Base-by-base conservation (phyloP, 768 basidiomycete species). In the Amanita exitialis region DNA sequence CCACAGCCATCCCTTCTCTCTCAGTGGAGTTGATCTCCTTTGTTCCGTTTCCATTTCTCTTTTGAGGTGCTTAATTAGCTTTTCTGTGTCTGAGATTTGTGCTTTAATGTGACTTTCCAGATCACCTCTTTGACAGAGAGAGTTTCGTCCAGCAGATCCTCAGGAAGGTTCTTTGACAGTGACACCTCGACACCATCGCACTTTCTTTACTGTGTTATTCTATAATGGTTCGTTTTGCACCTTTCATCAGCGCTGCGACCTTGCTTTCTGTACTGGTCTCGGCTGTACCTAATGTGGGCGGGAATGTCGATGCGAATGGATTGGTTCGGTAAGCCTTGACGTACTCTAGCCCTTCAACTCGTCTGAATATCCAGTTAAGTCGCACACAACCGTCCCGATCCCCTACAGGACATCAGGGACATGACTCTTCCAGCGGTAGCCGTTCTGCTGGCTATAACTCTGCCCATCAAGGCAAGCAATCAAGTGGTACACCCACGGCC, bases 81-180 rank as follows among this genome's bases (percentile, higher is more conserved):
- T 18, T 36, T 53, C 43, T 45, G 1, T n/a, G 30, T 23, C 23
- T 23, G 30, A 16, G 23, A 45, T 42, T 38, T 55, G 54, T 43
- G 51, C 42, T n/a, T n/a, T n/a, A n/a, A n/a, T n/a, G n/a, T 16
- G 20, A 35, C 20, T 48, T 39, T 49, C 18, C 62, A 80, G 79
- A n/a, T n/a, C n/a, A n/a, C 70, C 77, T 82, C 82, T 84, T 85
- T 77, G 82, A 82, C 66, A 85, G 82, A 82, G 77, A 69, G 62
- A n/a, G n/a, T n/a, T n/a, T n/a, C n/a, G n/a, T n/a, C n/a, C n/a
- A n/a, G n/a, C n/a, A n/a, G n/a, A n/a, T n/a, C 81, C 79, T 75
- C 79, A 68, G 79, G 75, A 78, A 80, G 81, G 78, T 69, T 42
- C 41, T 69, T 63, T 64, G 64, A 70, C 68, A 68, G 62, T 64